These are phyloP conservation scores for Fusarium irregulare DNA, from an alignment of 2,329 filamentous ascomycete genomes.

Conservation along the genomic window DNA sequence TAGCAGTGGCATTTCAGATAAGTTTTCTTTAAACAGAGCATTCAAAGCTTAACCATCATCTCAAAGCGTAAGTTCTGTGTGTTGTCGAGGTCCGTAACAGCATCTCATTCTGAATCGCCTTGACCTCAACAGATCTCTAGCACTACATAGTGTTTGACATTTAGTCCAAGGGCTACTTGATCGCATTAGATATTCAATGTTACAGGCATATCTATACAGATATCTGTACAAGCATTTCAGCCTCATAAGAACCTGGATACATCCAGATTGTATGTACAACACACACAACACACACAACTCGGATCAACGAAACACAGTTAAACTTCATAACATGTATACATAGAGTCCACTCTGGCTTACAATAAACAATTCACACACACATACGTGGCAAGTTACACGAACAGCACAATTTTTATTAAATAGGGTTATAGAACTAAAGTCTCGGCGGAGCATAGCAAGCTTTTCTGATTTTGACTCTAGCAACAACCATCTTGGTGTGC, in stretches of 20 bases:
- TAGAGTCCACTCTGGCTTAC: background rate
- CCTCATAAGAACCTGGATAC: background rate
- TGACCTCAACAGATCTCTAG: background rate
- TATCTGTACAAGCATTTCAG: background rate
- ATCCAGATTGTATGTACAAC: background rate
- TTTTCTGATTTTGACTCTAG: constrained; percentile 38
- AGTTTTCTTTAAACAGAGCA: background rate
- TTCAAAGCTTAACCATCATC: background rate
- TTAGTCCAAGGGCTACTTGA: background rate
- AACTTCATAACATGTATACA: background rate
- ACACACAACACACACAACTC: background rate
- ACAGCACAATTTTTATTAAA: constrained; percentile 35
- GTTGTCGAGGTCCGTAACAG: background rate
- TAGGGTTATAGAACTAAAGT: constrained; percentile 38
- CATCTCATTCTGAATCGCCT: background rate
- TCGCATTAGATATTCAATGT: background rate
- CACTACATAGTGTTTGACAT: background rate
- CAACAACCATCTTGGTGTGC: constrained; percentile 32
- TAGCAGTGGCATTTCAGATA: background rate
- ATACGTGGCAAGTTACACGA: constrained; percentile 8
- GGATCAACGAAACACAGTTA: background rate
- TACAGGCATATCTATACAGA: background rate
- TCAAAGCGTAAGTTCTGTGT: background rate
- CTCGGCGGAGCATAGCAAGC: constrained; percentile 40
- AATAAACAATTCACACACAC: background rate